These are phyloP conservation scores for Solanum pinnatisectum DNA, from an alignment of 257 asterid genomes.

Conservation along the genomic window DNA sequence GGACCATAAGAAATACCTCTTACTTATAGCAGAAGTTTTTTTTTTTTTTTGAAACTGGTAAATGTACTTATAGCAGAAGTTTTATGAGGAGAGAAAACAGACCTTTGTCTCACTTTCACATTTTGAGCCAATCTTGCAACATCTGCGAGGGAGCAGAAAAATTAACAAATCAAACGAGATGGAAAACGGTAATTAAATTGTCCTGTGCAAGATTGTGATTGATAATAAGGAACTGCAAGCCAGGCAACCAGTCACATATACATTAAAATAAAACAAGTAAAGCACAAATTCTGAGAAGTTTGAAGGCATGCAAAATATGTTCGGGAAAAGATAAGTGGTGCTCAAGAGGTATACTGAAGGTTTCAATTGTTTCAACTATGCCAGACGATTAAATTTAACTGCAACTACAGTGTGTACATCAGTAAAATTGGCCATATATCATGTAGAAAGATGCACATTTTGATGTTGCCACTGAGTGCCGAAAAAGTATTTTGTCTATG, in stretches of 20 bases:
- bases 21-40: background rate
- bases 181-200: background rate
- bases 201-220: background rate
- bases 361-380: background rate
- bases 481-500: background rate
- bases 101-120: conserved; percentile 96
- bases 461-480: background rate
- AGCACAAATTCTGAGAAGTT: background rate
- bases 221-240: background rate
- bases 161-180: background rate
- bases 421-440: background rate
- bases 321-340: background rate
- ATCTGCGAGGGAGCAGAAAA: conserved; percentile 30
- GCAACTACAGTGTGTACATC: background rate
- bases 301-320: background rate
- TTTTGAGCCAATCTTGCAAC: conserved; percentile 77
- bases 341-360: background rate
- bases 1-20: background rate
- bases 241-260: background rate
- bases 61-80: background rate
- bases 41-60: too few relatives aligned
- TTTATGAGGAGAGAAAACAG: background rate
- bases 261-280: background rate
- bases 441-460: background rate
- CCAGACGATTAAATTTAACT: background rate